Evolutionary conservation across 2,329 filamentous ascomycete species (phyloP).

Genomic region (Pseudogymnoascus verrucosus): DNA sequence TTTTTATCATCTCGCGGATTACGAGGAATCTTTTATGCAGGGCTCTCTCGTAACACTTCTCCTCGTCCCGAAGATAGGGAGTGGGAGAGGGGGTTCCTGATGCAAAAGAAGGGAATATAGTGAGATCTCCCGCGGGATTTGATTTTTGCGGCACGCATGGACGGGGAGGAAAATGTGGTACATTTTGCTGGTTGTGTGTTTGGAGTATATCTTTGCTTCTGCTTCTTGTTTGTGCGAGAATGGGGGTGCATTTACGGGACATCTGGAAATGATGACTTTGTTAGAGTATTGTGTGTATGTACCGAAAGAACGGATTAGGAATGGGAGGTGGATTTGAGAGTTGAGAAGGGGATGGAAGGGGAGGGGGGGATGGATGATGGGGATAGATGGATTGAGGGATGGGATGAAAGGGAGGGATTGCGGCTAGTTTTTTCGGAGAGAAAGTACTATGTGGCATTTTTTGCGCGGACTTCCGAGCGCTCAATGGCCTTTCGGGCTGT

Average conservation of each 20-base stretch:
- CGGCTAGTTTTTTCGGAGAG: not conserved
- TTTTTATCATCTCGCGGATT: not conserved
- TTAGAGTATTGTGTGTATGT: constrained; percentile 4
- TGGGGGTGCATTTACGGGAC: not conserved
- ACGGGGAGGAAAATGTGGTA: not conserved
- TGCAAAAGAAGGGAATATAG: not conserved
- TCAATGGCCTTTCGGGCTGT: not conserved
- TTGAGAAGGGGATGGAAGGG: not conserved
- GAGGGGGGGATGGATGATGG: not conserved
- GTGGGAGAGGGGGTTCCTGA: not conserved
- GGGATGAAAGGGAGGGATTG: not conserved
- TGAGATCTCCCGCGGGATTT: not conserved
- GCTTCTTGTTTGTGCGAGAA: constrained; percentile 4
- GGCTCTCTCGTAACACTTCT: not conserved
- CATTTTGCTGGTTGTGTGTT: constrained; percentile 7
- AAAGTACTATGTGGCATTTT: not conserved
- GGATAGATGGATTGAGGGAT: not conserved
- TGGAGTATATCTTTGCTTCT: not conserved
- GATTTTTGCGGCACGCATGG: not conserved
- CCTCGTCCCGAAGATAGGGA: not conserved
- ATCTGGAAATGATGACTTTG: constrained; percentile 8
- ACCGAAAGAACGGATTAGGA: not conserved
- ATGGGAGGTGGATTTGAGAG: not conserved
- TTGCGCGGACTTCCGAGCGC: not conserved
- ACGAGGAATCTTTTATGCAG: not conserved